A percentile compares a stretch with the other conserved stretches of the same genome.
Conservation (phyloP, 768 basidiomycete genomes). For the Collybia nuda region DNA sequence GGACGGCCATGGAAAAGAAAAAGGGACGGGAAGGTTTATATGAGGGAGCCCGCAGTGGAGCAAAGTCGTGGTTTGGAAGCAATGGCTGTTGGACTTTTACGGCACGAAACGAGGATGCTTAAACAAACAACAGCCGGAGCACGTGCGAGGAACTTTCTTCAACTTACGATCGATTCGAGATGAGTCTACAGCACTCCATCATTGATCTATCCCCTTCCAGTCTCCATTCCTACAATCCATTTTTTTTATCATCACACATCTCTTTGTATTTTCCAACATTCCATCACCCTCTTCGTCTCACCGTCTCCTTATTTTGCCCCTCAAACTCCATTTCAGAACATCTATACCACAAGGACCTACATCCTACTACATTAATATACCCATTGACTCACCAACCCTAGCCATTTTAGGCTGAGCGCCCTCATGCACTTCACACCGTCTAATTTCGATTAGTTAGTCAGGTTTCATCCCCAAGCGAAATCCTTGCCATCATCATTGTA, state of each 20-base stretch:
- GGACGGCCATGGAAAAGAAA: constrained; percentile 30
- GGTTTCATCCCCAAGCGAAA: constrained; percentile 1
- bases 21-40: constrained; percentile 29
- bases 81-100: constrained; percentile 44
- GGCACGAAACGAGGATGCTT: constrained; percentile 41
- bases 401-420: constrained; percentile 22
- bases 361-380: constrained; percentile 7
- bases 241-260: constrained; percentile 12
- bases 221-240: constrained; percentile 12
- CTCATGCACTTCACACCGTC: constrained; percentile 25
- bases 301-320: not conserved
- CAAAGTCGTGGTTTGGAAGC: constrained; percentile 50
- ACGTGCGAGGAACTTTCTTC: constrained; percentile 47
- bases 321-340: not conserved
- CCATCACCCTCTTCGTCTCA: constrained; percentile 2
- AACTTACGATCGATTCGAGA: constrained; percentile 34
- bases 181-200: constrained; percentile 26
- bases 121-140: constrained; percentile 47
- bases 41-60: constrained; percentile 44
- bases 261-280: constrained; percentile 4
- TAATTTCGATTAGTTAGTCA: constrained; percentile 32
- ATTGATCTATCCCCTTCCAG: constrained; percentile 41
- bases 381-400: constrained; percentile 14
- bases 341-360: too few relatives aligned
- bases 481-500: constrained; percentile 1